phyloP scores from a whole-genome alignment of 495 filamentous ascomycete species.

The Recurvomyces mirabilis region DNA sequence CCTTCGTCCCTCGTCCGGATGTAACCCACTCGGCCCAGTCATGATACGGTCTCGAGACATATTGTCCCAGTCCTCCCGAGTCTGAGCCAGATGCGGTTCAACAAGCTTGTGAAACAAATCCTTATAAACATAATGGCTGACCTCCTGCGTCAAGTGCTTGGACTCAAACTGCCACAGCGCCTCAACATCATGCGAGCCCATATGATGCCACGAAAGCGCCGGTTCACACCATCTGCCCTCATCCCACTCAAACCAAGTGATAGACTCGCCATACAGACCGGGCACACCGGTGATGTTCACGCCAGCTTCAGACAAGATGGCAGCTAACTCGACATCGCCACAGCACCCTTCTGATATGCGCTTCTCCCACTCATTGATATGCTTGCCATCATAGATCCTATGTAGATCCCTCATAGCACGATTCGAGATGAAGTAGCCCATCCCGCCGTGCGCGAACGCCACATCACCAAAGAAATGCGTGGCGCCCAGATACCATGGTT shows the following conservation, averaged over 20 bases:
- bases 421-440: slow-evolving; percentile 33
- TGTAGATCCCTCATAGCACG: slow-evolving; percentile 4
- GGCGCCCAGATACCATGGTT: slow-evolving; percentile 43
- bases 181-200: slow-evolving; percentile 1
- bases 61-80: neutral
- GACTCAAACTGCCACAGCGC: slow-evolving; percentile 13
- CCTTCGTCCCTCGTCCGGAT: neutral
- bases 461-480: slow-evolving; percentile 9
- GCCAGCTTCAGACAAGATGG: slow-evolving; percentile 1
- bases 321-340: slow-evolving; percentile 1
- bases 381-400: slow-evolving; percentile 21
- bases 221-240: slow-evolving; percentile 21
- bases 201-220: slow-evolving; percentile 20
- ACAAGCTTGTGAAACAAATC: neutral
- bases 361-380: slow-evolving; percentile 1
- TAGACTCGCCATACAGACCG: slow-evolving; percentile 7
- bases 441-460: slow-evolving; percentile 48
- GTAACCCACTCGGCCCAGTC: neutral
- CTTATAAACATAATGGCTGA: neutral
- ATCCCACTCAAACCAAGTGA: slow-evolving; percentile 1
- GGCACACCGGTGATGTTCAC: neutral
- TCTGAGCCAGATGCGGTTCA: neutral
- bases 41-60: neutral
- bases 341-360: neutral
- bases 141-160: neutral